A percentile compares a stretch with the other conserved stretches of the same genome.
These are phyloP conservation scores for Lithohypha guttulata DNA, from an alignment of 2,329 filamentous ascomycete genomes.

Conservation along the genomic window DNA sequence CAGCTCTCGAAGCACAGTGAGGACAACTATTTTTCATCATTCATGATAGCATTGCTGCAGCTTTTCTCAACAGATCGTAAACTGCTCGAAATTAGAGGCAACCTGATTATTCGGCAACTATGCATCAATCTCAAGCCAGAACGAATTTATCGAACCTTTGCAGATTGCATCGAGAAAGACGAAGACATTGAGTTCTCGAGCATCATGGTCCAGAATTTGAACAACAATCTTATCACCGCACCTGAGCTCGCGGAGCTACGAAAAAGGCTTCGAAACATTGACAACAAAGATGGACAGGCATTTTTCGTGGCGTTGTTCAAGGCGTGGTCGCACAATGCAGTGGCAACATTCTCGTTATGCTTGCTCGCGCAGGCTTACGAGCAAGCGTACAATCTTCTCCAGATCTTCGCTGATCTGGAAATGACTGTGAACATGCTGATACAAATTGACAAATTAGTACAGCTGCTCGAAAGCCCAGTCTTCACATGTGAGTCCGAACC, in stretches of 20 bases:
- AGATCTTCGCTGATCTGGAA: conserved; percentile 93
- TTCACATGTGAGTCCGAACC: conserved; percentile 68
- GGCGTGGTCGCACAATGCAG: conserved; percentile 97
- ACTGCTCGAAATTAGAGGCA: conserved; percentile 81
- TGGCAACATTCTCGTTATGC: conserved; percentile 92
- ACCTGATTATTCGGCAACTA: conserved; percentile 89
- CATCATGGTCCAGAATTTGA: conserved; percentile 98
- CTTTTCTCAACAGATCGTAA: conserved; percentile 90
- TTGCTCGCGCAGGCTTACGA: conserved; percentile 94
- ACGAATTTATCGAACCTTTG: conserved; percentile 87
- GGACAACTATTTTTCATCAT: conserved; percentile 93
- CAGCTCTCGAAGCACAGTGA: conserved; percentile 96
- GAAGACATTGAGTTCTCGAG: conserved; percentile 97
- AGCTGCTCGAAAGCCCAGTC: conserved; percentile 90
- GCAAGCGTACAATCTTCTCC: conserved; percentile 88
- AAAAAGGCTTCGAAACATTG: conserved; percentile 79
- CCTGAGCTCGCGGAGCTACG: conserved; percentile 85
- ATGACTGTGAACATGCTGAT: conserved; percentile 99
- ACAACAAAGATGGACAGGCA: conserved; percentile 87
- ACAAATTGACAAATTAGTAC: conserved; percentile 96
- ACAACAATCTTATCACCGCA: conserved; percentile 97
- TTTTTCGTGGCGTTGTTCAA: conserved; percentile 92
- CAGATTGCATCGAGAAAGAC: conserved; percentile 93
- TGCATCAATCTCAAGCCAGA: conserved; percentile 89
- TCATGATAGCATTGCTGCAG: conserved; percentile 94